phyloP scores from a whole-genome alignment of 371 early-diverging fungal species.

The Syncephalastrum racemosum region DNA sequence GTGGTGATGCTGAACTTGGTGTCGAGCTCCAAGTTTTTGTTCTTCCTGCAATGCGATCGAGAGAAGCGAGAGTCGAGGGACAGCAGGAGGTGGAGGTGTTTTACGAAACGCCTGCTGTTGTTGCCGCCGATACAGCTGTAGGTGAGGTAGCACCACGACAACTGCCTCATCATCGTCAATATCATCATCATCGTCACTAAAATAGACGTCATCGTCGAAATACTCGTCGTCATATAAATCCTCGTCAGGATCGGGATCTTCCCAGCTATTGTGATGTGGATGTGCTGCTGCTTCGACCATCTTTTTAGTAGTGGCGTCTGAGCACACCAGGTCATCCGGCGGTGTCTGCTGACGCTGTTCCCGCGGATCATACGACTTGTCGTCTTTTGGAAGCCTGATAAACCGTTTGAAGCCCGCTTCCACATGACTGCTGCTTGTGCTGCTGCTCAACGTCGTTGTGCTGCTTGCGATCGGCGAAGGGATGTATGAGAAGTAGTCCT shows the following conservation, averaged over 20 bases:
- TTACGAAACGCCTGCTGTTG: conserved; percentile 14
- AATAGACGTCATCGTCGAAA: conserved; percentile 12
- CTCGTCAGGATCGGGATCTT: conserved; percentile 15
- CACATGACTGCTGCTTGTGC: no score
- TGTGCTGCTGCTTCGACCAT: conserved; percentile 2
- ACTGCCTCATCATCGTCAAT: conserved; percentile 9
- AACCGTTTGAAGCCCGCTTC: no score
- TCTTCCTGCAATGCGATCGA: conserved; percentile 16
- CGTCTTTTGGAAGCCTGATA: conserved; percentile 8
- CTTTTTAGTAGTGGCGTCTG: neutral
- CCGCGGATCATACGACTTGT: conserved; percentile 1
- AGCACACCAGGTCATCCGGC: neutral
- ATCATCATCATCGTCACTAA: conserved; percentile 18
- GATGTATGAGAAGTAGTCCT: conserved; percentile 19
- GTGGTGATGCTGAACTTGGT: conserved; percentile 1
- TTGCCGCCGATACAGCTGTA: neutral
- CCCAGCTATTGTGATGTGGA: conserved; percentile 7
- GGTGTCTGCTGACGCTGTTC: conserved; percentile 5
- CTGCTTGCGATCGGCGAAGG: conserved; percentile 3
- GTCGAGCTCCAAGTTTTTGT: conserved; percentile 3
- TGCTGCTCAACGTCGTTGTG: no score
- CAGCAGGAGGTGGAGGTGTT: conserved; percentile 15
- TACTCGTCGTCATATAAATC: conserved; percentile 13
- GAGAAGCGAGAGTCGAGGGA: conserved; percentile 18
- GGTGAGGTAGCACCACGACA: conserved; percentile 5